Conservation (phyloP, 371 early-diverging fungal genomes). For the Fennellomyces sp. region DNA sequence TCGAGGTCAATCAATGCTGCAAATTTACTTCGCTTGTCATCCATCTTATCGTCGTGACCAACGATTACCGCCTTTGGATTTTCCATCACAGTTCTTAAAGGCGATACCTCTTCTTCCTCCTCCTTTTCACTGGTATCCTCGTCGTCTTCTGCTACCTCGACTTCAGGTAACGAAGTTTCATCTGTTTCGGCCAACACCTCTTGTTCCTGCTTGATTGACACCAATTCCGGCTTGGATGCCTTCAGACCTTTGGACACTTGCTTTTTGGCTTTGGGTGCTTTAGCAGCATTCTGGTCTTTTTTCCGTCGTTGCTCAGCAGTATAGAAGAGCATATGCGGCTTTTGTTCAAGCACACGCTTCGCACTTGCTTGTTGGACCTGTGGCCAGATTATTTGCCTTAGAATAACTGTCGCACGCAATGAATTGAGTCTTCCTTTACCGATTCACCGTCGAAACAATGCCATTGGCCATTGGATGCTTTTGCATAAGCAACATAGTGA, state of each 20-base stretch:
- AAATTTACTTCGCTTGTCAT: slow-evolving; percentile 57
- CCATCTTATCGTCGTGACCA: slow-evolving; percentile 50
- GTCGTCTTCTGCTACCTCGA: slow-evolving; percentile 10
- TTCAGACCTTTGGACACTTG: slow-evolving; percentile 21
- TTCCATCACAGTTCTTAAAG: slow-evolving; percentile 33
- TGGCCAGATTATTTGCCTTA: not conserved
- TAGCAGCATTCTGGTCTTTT: slow-evolving; percentile 20
- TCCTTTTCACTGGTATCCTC: slow-evolving; percentile 31
- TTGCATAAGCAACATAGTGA: slow-evolving; percentile 83
- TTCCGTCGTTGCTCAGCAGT: slow-evolving; percentile 21
- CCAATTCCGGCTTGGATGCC: slow-evolving; percentile 6
- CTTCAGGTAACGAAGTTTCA: slow-evolving; percentile 10
- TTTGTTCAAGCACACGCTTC: slow-evolving; percentile 69
- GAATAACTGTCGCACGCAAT: not conserved
- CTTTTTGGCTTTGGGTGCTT: slow-evolving; percentile 15
- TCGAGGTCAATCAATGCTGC: slow-evolving; percentile 56
- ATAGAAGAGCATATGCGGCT: slow-evolving; percentile 88
- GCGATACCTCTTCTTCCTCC: slow-evolving; percentile 21
- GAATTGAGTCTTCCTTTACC: slow-evolving; percentile 40
- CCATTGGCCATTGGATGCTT: slow-evolving; percentile 81
- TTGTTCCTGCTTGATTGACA: too few relatives aligned
- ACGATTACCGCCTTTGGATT: slow-evolving; percentile 51
- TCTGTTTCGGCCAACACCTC: slow-evolving; percentile 8
- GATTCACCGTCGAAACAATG: slow-evolving; percentile 81
- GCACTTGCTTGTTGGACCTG: slow-evolving; percentile 71